Evolutionary conservation across 768 basidiomycete species (phyloP), one percentile per base, ranked within the genome.

Genomic region (Flagelloscypha sp.): DNA sequence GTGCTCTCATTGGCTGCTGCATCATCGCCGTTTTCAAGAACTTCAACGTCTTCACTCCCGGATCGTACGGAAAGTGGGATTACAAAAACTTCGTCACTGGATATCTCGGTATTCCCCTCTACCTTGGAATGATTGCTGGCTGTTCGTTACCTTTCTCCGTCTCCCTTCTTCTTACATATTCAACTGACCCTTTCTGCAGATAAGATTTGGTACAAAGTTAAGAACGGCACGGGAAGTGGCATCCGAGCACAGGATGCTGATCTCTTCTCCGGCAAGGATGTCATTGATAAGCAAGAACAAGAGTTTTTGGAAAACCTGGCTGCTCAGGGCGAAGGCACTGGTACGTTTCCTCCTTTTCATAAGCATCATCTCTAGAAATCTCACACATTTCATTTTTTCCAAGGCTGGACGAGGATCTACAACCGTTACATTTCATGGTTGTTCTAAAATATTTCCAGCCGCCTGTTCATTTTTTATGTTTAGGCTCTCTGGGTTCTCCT

Each of bases 41-140:
- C 17, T 72, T 70, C 28, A 66, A 70, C 40, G 57, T 66, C 0
- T 72, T 72, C 45, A 42, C 69, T 18, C 66, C 66, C 17, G 79
- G 70, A 56, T 65, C 56, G 42, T 53, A 55, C 9, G 70, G n/a
- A n/a, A n/a, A n/a, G n/a, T n/a, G n/a, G n/a, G n/a, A n/a, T n/a
- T n/a, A n/a, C n/a, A n/a, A 72, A 45, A 78, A 65, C 35, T 80
- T 80, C 43, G 58, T 84, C 45, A 81, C 79, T 59, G 78, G 50
- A 48, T 69, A 69, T 46, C 58, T 69, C 33, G 65, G 53, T 17
- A 49, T 70, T 25, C 68, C 67, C 0, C 44, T 60, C 6, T 68
- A 66, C 44, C 55, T 66, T 25, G 11, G 58, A 31, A 45, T 69
- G 4, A 69, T 59, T 60, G 3, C 55, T 8, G 60, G 59, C 4